A percentile compares a stretch with the other conserved stretches of the same genome.
Conservation (phyloP, 768 basidiomycete genomes). For the Hypholoma sublateritium region DNA sequence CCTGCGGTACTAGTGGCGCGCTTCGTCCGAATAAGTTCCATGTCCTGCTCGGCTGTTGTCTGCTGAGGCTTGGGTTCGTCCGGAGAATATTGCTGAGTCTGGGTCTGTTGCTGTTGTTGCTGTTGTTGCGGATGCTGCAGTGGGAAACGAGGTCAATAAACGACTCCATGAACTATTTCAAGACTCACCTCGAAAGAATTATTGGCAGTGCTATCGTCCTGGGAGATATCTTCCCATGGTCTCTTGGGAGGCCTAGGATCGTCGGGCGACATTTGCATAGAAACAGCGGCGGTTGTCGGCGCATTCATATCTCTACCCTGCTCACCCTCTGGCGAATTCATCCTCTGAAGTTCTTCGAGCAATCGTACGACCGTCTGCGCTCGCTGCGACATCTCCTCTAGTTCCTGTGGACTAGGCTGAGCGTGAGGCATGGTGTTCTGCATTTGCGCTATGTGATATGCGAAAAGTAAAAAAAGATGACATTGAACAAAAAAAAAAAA, state of each 20-base stretch:
- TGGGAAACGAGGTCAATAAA: neutral
- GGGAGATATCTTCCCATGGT: constrained; percentile 75
- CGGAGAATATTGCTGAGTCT: constrained; percentile 24
- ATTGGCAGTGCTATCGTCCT: constrained; percentile 37
- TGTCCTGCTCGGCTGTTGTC: constrained; percentile 77
- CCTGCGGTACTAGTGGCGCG: constrained; percentile 71
- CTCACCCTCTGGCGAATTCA: constrained; percentile 38
- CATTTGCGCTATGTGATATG: constrained; percentile 33
- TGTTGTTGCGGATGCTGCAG: constrained; percentile 7
- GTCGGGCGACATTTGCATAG: constrained; percentile 36
- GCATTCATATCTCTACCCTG: constrained; percentile 22
- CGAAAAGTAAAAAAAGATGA: constrained; percentile 6
- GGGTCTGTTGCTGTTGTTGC: constrained; percentile 5
- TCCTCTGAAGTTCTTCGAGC: constrained; percentile 57
- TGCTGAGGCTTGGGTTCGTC: constrained; percentile 38
- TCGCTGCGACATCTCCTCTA: constrained; percentile 68
- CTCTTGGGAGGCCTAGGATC: constrained; percentile 69
- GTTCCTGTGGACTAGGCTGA: constrained; percentile 55
- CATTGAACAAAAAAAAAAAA: constrained; percentile 3
- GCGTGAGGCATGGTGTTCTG: constrained; percentile 46
- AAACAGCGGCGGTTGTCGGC: constrained; percentile 1
- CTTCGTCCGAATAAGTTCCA: constrained; percentile 82
- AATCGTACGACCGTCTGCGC: constrained; percentile 69
- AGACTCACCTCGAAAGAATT: constrained; percentile 34
- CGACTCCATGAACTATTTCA: neutral